Conservation (phyloP, 2,329 filamentous ascomycete genomes). For the Sphaerulina vaccinii region DNA sequence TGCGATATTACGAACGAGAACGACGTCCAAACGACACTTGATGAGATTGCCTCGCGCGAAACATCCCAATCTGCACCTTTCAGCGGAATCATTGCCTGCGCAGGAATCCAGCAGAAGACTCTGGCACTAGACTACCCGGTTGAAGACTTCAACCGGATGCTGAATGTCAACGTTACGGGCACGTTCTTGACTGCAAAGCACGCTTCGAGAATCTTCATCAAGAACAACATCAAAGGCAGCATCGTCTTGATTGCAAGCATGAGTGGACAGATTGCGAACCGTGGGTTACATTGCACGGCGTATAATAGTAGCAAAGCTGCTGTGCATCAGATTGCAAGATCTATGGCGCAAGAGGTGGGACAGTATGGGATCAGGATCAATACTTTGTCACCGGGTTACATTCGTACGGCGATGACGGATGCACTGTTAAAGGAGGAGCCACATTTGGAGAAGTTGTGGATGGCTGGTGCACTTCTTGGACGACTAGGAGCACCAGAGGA, state of each 20-base stretch:
- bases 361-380: slow-evolving; percentile 37
- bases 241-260: slow-evolving; percentile 43
- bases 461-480: slow-evolving; percentile 55
- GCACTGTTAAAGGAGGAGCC: slow-evolving; percentile 44
- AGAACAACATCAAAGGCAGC: slow-evolving; percentile 34
- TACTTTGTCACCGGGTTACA: slow-evolving; percentile 38
- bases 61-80: slow-evolving; percentile 66
- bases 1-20: slow-evolving; percentile 73
- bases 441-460: slow-evolving; percentile 54
- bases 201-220: slow-evolving; percentile 36
- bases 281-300: slow-evolving; percentile 48
- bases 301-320: slow-evolving; percentile 59
- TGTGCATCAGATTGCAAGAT: slow-evolving; percentile 53
- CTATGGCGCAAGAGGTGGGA: slow-evolving; percentile 56
- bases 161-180: slow-evolving; percentile 42
- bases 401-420: slow-evolving; percentile 40
- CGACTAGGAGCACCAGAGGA: slow-evolving; percentile 57
- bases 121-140: slow-evolving; percentile 37
- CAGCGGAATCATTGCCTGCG: slow-evolving; percentile 40
- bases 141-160: slow-evolving; percentile 37
- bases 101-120: slow-evolving; percentile 31
- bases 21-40: slow-evolving; percentile 47
- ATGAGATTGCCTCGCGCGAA: slow-evolving; percentile 64
- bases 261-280: slow-evolving; percentile 38
- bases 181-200: slow-evolving; percentile 39